Evolutionary conservation across 352 stramenopile species (phyloP).

Genomic region (Globisporangium heterothallicum): DNA sequence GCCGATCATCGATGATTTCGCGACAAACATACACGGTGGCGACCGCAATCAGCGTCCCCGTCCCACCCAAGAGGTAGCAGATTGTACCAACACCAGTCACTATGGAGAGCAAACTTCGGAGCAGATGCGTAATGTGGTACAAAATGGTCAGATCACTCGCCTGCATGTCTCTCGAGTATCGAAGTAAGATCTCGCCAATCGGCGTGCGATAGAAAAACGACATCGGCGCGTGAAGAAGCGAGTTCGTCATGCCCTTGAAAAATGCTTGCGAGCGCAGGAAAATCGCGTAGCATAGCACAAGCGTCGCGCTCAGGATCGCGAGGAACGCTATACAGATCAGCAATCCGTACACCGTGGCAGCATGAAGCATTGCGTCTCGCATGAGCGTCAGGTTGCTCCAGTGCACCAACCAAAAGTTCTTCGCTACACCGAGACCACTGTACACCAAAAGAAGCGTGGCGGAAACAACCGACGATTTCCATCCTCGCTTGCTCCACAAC

Average conservation of each 20-base stretch:
- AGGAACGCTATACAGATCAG: slow-evolving; percentile 24
- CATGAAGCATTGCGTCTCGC: slow-evolving; percentile 22
- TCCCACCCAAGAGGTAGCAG: slow-evolving; percentile 26
- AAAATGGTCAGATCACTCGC: slow-evolving; percentile 24
- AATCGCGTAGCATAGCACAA: slow-evolving; percentile 26
- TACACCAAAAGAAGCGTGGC: slow-evolving; percentile 21
- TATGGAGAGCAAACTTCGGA: slow-evolving; percentile 25
- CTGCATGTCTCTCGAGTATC: slow-evolving; percentile 33
- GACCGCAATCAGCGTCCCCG: slow-evolving; percentile 17
- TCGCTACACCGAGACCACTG: slow-evolving; percentile 20
- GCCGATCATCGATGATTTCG: slow-evolving; percentile 25
- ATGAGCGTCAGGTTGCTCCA: slow-evolving; percentile 28
- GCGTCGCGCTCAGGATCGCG: slow-evolving; percentile 16
- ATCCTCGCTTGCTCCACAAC: slow-evolving; percentile 16
- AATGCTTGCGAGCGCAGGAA: slow-evolving; percentile 19
- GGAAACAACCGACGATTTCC: slow-evolving; percentile 11
- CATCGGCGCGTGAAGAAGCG: slow-evolving; percentile 27
- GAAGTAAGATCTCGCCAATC: slow-evolving; percentile 30
- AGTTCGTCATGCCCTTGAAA: slow-evolving; percentile 25
- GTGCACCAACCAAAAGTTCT: slow-evolving; percentile 32
- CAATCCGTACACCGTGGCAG: slow-evolving; percentile 21
- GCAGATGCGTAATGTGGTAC: slow-evolving; percentile 24
- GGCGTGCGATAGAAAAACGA: slow-evolving; percentile 31
- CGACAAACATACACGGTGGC: slow-evolving; percentile 23
- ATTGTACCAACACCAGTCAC: slow-evolving; percentile 23